These are phyloP conservation scores for Pulveroboletus ravenelii DNA, from an alignment of 768 basidiomycete genomes.

Conservation along the genomic window DNA sequence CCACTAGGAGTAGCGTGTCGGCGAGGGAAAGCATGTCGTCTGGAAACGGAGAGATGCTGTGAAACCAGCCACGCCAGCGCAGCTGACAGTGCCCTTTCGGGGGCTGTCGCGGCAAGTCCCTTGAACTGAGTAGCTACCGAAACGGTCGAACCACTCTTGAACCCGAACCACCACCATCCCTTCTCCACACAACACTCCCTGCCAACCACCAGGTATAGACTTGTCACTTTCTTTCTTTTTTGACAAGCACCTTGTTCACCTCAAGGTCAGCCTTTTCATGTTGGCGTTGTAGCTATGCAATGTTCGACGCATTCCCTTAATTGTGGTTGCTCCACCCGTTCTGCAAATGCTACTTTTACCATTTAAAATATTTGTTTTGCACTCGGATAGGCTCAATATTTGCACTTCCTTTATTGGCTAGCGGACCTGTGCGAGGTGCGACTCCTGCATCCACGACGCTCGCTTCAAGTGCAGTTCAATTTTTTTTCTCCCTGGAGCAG, in stretches of 20 bases:
- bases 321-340: background rate
- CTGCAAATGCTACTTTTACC: background rate
- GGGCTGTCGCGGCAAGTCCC: constrained; percentile 29
- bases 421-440: background rate
- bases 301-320: background rate
- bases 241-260: background rate
- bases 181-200: background rate
- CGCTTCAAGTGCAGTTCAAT: background rate
- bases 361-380: background rate
- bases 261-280: background rate
- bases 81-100: constrained; percentile 7
- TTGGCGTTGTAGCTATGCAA: background rate
- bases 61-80: background rate
- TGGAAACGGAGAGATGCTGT: background rate
- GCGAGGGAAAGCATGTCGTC: constrained; percentile 32
- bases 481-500: background rate
- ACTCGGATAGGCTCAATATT: background rate
- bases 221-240: background rate
- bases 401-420: background rate
- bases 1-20: constrained; percentile 32
- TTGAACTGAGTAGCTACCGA: constrained; percentile 18
- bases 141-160: constrained; percentile 23
- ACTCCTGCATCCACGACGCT: background rate
- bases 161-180: constrained; percentile 31
- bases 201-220: background rate